Evolutionary conservation across 305 asterid genomes (phyloP).

Genomic region (Fraxinus sp.): DNA sequence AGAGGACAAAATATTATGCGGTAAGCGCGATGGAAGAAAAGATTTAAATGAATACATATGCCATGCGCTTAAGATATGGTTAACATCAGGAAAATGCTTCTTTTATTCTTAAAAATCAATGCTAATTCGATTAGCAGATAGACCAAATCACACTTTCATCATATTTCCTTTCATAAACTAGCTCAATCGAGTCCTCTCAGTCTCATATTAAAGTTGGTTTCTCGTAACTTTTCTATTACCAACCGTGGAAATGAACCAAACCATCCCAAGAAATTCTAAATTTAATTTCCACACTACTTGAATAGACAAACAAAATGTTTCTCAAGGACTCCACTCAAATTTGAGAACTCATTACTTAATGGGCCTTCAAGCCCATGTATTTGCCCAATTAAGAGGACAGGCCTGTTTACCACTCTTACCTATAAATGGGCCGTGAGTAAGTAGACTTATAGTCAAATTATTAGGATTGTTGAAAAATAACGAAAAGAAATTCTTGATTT

Average conservation of each 20-base stretch:
- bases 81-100: not conserved
- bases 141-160: not conserved
- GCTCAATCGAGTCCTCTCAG: not conserved
- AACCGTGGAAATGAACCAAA: not conserved
- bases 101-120: not conserved
- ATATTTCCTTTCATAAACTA: not conserved
- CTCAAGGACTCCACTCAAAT: not conserved
- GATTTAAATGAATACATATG: not conserved
- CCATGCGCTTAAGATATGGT: not conserved
- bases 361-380: not conserved
- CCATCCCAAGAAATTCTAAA: not conserved
- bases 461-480: not conserved
- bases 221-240: not conserved
- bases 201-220: not conserved
- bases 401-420: not conserved
- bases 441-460: not conserved
- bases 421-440: not conserved
- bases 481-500: not conserved
- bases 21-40: not conserved
- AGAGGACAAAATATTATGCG: conserved; percentile 4
- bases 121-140: not conserved
- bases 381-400: not conserved
- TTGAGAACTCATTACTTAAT: not conserved
- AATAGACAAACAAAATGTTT: not conserved
- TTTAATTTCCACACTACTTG: not conserved